phyloP scores from a whole-genome alignment of 2,329 filamentous ascomycete species.

The Paecilomyces fulvus region DNA sequence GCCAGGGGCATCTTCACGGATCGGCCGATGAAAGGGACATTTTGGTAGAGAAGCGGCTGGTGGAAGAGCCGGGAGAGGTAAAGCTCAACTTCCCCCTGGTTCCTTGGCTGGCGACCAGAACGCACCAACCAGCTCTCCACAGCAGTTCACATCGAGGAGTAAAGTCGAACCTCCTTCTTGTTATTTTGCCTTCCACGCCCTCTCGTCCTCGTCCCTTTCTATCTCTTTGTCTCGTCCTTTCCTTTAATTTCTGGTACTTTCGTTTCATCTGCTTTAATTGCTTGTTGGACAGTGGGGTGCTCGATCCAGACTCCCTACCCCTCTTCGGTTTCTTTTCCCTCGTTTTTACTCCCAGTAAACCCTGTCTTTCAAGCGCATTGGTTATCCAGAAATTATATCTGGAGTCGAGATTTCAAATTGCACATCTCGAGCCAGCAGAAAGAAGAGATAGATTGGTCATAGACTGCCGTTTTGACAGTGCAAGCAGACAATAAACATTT shows the following conservation, averaged over 20 bases:
- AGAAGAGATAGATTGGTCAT: background rate
- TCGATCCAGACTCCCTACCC: background rate
- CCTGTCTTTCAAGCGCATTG: background rate
- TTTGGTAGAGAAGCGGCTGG: background rate
- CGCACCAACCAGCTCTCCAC: background rate
- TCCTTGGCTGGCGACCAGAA: background rate
- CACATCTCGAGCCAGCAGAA: background rate
- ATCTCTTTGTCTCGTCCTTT: background rate
- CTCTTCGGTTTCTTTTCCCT: background rate
- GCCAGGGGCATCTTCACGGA: background rate
- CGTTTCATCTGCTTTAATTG: background rate
- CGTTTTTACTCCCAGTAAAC: background rate
- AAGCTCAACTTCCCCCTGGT: background rate
- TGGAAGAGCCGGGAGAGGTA: background rate
- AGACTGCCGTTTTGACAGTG: background rate
- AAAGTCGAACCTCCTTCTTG: too few relatives aligned
- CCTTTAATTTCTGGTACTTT: background rate
- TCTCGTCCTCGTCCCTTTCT: background rate
- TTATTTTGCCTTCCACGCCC: background rate
- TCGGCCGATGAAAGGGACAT: background rate
- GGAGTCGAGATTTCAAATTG: background rate
- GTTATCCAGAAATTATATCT: background rate
- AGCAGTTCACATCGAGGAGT: too few relatives aligned
- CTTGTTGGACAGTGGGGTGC: background rate
- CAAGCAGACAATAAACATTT: background rate